Percentiles rank a stretch among this genome's conserved stretches.
Evolutionary conservation across 352 stramenopile species (phyloP).

Genomic region (Elongisporangium anandrum): DNA sequence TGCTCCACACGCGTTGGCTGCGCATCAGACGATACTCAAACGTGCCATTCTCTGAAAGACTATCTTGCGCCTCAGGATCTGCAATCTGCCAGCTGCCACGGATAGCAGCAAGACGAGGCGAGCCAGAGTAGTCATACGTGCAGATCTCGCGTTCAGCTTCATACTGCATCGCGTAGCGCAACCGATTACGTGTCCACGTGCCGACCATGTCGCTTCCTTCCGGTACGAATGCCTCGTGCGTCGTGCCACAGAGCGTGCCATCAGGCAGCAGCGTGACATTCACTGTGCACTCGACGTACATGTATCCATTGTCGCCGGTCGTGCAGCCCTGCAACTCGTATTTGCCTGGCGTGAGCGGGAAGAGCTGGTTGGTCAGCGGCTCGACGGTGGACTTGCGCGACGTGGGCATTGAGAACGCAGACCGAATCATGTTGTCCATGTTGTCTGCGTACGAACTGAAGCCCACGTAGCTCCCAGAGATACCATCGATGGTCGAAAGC

Average conservation of each 20-base stretch:
- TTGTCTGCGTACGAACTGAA: constrained; percentile 17
- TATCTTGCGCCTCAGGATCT: neutral
- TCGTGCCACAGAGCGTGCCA: constrained; percentile 45
- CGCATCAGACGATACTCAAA: constrained; percentile 30
- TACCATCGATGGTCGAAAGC: constrained; percentile 8
- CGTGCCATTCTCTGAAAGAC: constrained; percentile 23
- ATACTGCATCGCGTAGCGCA: constrained; percentile 56
- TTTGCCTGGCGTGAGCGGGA: constrained; percentile 38
- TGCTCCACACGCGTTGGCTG: constrained; percentile 30
- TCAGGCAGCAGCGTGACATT: constrained; percentile 52
- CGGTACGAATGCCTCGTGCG: constrained; percentile 20
- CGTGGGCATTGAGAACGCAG: neutral
- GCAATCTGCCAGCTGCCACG: constrained; percentile 50
- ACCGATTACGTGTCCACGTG: constrained; percentile 32
- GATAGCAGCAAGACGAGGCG: constrained; percentile 24
- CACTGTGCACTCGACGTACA: constrained; percentile 42
- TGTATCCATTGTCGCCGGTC: constrained; percentile 32
- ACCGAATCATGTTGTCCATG: constrained; percentile 22
- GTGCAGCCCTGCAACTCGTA: constrained; percentile 56
- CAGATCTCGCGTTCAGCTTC: constrained; percentile 37
- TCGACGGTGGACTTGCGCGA: constrained; percentile 18
- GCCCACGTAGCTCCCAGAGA: constrained; percentile 21
- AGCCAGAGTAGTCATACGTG: constrained; percentile 48
- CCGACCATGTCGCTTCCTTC: constrained; percentile 16
- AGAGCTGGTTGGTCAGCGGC: constrained; percentile 17